Base-by-base conservation (phyloP, 2,329 filamentous ascomycete species). In the Epichloe festucae region DNA sequence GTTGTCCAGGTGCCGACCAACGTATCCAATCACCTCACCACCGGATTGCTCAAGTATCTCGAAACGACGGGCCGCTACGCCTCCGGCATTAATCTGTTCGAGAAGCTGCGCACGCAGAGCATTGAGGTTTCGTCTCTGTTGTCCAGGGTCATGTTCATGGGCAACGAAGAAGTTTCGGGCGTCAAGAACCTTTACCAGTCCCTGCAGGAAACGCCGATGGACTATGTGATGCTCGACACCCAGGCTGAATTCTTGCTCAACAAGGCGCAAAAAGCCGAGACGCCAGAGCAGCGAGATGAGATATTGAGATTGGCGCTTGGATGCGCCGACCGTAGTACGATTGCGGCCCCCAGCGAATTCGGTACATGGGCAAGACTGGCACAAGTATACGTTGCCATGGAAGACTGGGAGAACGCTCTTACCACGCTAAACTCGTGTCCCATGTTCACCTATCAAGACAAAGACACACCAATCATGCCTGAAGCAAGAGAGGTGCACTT, bases 401-500 rank as follows among this genome's bases (percentile, higher is more conserved):
- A 98, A 65, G 88, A 95, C 64, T 98, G 93, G 89, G 93, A 97
- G 63, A 82, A 97, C 59, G 93, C 93, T 0, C 77, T 98, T 23
- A 83, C 95, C 5, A 97, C 93, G 4, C 77, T 98, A 49, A 98
- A 98, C 70, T 98, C 93, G 17, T 98, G 93, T 67, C 93, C 93
- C 8, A 98, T 98, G 93, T 98, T 98, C 68, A 98, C 93, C 6
- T 97, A 98, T 67, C 93, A 97, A 68, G 93, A 98, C 69, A 97
- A 96, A 68, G 93, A 98, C 65, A 85, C 89, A 5, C 93, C 93
- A 3, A 72, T 93, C 54, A 91, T 97, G 85, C 93, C 93, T 1
- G 89, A 95, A 63, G 90, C 93, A 0, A 85, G 86, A 60, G 87
- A 89, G 52, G 86, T 97, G 42, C 82, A 87, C 59, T 78, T 98